phyloP scores from a whole-genome alignment of 2,329 filamentous ascomycete genomes.

The Immersiporthe knoxdaviesiana region DNA sequence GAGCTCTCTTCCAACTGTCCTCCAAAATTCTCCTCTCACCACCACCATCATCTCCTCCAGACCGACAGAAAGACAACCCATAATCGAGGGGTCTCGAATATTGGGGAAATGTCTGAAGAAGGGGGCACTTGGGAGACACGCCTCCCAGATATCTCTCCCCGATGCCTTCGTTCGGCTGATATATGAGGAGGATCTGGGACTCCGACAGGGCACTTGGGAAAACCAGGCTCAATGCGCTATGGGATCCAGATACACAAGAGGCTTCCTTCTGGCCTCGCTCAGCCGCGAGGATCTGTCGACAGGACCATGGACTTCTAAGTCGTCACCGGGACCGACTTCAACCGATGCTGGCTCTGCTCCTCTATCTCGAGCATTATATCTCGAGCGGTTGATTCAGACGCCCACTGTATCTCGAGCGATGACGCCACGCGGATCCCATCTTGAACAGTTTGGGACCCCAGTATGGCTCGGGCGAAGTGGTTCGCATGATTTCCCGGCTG shows the following conservation, averaged over 20 bases:
- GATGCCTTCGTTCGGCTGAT: no score
- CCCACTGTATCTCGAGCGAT: no score
- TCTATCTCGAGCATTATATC: not conserved
- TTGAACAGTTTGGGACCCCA: not conserved
- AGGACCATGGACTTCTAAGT: not conserved
- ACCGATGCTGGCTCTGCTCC: not conserved
- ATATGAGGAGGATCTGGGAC: no score
- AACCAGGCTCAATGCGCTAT: no score
- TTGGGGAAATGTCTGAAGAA: no score
- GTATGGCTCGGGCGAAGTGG: no score
- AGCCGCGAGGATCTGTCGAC: not conserved
- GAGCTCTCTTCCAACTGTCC: not conserved
- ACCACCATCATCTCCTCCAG: not conserved
- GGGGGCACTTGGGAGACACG: no score
- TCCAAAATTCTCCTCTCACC: not conserved
- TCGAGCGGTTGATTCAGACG: not conserved
- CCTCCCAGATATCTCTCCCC: no score
- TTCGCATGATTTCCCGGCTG: no score
- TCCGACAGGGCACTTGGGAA: not conserved
- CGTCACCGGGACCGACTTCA: not conserved
- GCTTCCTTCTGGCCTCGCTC: not conserved
- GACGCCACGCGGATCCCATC: no score
- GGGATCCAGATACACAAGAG: not conserved
- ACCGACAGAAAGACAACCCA: not conserved
- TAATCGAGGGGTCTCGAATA: no score